Conservation (phyloP, 2,329 filamentous ascomycete species). For the Amylocarpus encephaloides region DNA sequence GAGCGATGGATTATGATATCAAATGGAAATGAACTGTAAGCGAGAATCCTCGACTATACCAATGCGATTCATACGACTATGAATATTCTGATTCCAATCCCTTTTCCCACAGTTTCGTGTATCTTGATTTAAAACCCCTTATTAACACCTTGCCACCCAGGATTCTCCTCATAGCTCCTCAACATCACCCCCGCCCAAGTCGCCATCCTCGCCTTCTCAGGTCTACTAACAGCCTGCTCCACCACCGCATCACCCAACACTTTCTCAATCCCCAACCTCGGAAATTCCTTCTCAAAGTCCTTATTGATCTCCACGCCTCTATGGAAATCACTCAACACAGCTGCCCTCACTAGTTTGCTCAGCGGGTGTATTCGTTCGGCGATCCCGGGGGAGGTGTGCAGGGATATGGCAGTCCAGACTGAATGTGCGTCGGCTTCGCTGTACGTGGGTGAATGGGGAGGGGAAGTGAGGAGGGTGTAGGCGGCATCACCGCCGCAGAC, state of each 20-base stretch:
- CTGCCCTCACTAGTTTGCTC: neutral
- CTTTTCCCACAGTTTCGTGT: too few species aligned
- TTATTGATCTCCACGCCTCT: neutral
- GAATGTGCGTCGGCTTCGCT: neutral
- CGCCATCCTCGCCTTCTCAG: too few species aligned
- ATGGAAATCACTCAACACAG: neutral
- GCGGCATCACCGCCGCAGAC: neutral
- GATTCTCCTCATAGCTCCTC: too few species aligned
- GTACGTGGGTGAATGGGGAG: neutral
- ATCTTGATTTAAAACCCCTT: too few species aligned
- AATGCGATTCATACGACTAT: too few species aligned
- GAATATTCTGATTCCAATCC: too few species aligned
- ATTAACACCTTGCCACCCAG: too few species aligned
- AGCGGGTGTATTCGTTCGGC: neutral
- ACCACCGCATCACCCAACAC: neutral
- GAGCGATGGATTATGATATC: too few species aligned
- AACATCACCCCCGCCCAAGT: too few species aligned
- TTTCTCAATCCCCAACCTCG: neutral
- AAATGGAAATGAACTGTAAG: too few species aligned
- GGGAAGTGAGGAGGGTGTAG: neutral
- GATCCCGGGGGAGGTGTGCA: neutral
- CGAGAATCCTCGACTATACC: too few species aligned
- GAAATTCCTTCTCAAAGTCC: neutral
- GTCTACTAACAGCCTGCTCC: too few species aligned
- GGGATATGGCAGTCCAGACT: neutral